Conservation (phyloP, 2,329 filamentous ascomycete genomes). For the Phialocephala subalpina region DNA sequence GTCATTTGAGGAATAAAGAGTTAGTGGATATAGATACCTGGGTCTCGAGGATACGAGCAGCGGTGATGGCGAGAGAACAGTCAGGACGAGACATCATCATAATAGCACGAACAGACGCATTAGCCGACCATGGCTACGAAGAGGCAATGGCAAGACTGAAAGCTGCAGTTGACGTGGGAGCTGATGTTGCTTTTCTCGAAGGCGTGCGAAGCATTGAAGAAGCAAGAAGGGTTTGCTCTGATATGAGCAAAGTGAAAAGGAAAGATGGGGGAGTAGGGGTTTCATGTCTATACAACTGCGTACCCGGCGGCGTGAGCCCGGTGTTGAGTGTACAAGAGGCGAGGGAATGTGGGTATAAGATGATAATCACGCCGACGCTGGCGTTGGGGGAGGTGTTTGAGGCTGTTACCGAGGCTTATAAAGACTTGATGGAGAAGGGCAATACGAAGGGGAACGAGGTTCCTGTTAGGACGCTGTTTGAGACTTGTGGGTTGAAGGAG, state of each 20-base stretch:
- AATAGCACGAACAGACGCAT: conserved; percentile 69
- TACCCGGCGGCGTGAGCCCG: conserved; percentile 56
- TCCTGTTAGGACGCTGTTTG: conserved; percentile 19
- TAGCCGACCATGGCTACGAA: conserved; percentile 64
- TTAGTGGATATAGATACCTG: conserved; percentile 55
- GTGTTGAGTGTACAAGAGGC: conserved; percentile 60
- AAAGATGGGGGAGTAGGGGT: conserved; percentile 52
- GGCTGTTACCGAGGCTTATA: conserved; percentile 50
- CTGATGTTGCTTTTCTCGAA: conserved; percentile 68
- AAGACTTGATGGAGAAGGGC: conserved; percentile 49
- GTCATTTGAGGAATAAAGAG: conserved; percentile 67
- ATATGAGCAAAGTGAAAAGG: conserved; percentile 53
- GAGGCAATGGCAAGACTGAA: conserved; percentile 59
- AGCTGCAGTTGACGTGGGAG: conserved; percentile 60
- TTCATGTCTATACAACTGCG: conserved; percentile 27
- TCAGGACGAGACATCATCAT: conserved; percentile 65
- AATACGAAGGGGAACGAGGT: conserved; percentile 13
- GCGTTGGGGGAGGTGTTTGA: conserved; percentile 56
- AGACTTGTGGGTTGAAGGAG: conserved; percentile 20
- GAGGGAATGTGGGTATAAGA: conserved; percentile 61
- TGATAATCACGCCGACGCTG: conserved; percentile 65
- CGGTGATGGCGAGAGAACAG: conserved; percentile 54
- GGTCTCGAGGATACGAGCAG: conserved; percentile 60
- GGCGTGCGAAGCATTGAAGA: conserved; percentile 61
- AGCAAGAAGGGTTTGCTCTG: conserved; percentile 52